These are phyloP conservation scores for Ogataea nitratoaversa DNA, from an alignment of 805 yeast genomes.

Conservation along the genomic window DNA sequence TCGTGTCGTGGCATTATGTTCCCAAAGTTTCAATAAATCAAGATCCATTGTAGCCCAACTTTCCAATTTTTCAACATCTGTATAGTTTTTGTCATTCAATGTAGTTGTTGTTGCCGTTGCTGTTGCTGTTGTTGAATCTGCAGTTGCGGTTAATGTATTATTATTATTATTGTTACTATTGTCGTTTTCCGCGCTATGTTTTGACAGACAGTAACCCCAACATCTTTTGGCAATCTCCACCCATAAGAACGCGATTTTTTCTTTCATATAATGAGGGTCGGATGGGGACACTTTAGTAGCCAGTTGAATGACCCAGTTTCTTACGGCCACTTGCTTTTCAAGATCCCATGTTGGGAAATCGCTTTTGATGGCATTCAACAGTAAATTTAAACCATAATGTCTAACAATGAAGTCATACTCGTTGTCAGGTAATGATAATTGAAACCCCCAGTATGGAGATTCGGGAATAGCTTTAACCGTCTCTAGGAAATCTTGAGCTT, in stretches of 20 bases:
- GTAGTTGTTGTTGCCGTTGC: slow-evolving; percentile 8
- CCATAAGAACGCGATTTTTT: slow-evolving; percentile 88
- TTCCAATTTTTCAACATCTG: slow-evolving; percentile 47
- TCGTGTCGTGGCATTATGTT: slow-evolving; percentile 53
- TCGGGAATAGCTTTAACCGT: slow-evolving; percentile 71
- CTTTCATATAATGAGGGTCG: slow-evolving; percentile 89
- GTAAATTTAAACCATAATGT: slow-evolving; percentile 82
- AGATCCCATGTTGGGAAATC: slow-evolving; percentile 52
- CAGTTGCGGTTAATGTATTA: slow-evolving; percentile 8
- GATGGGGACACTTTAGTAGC: slow-evolving; percentile 50
- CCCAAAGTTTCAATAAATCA: slow-evolving; percentile 74
- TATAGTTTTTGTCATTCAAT: slow-evolving; percentile 21
- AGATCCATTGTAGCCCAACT: slow-evolving; percentile 90
- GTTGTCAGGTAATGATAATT: slow-evolving; percentile 63
- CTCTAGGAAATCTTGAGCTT: slow-evolving; percentile 66
- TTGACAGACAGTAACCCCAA: slow-evolving; percentile 75
- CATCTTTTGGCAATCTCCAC: slow-evolving; percentile 83
- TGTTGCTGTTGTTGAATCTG: slow-evolving; percentile 7
- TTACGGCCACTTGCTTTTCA: slow-evolving; percentile 59
- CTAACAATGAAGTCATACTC: slow-evolving; percentile 67
- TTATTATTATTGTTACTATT: slow-evolving; percentile 1
- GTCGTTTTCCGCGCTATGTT: slow-evolving; percentile 12
- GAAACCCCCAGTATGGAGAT: slow-evolving; percentile 91
- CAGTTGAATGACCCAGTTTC: slow-evolving; percentile 82
- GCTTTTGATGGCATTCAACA: slow-evolving; percentile 65